These are phyloP conservation scores for Ascochyta lentis DNA, from an alignment of 2,329 filamentous ascomycete genomes.

Conservation along the genomic window DNA sequence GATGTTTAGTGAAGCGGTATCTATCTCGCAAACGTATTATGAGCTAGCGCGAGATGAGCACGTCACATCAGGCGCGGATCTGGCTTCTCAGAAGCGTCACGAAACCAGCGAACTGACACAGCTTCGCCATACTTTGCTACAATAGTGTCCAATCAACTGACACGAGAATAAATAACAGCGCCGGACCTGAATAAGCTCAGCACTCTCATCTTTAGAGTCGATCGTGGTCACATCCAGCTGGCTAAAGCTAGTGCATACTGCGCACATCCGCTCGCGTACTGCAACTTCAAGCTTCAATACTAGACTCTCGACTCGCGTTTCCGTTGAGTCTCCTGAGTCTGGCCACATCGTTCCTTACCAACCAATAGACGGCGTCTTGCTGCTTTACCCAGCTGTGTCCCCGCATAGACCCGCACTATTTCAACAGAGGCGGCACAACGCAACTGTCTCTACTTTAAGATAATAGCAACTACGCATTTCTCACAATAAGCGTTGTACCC, in stretches of 20 bases:
- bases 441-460: too few species aligned
- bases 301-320: neutral
- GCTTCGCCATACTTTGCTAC: too few species aligned
- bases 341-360: slow-evolving; percentile 2
- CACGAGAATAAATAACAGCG: neutral
- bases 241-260: neutral
- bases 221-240: neutral
- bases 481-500: neutral
- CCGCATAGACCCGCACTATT: neutral
- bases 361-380: slow-evolving; percentile 7
- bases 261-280: neutral
- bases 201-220: neutral
- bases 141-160: neutral
- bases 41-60: too few species aligned
- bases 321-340: slow-evolving; percentile 3
- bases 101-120: too few species aligned
- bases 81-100: neutral
- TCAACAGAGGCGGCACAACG: neutral
- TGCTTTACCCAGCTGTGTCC: slow-evolving; percentile 12
- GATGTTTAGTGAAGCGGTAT: too few species aligned
- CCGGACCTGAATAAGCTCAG: neutral
- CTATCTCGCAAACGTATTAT: too few species aligned
- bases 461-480: neutral
- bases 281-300: neutral
- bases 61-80: too few species aligned